Evolutionary conservation across 495 filamentous ascomycete species (phyloP).

Genomic region (Achaetomiella virescens): DNA sequence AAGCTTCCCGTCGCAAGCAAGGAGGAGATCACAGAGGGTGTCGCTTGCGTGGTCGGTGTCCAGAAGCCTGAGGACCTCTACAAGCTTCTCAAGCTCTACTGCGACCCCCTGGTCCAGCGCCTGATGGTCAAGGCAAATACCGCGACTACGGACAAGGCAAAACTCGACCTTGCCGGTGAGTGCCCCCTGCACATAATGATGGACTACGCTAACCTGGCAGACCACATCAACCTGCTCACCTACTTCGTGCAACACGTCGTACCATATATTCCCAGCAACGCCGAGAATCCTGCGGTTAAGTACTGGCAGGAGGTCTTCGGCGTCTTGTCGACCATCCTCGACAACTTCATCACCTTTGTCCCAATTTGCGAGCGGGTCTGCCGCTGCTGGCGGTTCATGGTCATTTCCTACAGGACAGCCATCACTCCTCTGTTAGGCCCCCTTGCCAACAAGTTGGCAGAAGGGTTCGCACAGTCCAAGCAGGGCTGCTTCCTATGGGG

Average conservation of each 20-base stretch:
- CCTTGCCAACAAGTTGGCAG: conserved; percentile 79
- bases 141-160: conserved; percentile 71
- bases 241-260: conserved; percentile 76
- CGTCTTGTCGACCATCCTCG: conserved; percentile 72
- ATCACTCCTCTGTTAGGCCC: conserved; percentile 78
- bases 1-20: conserved; percentile 78
- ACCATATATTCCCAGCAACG: conserved; percentile 64
- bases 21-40: conserved; percentile 92
- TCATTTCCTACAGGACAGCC: conserved; percentile 87
- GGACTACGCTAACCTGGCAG: conserved; percentile 36
- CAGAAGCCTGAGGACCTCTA: conserved; percentile 77
- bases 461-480: conserved; percentile 74
- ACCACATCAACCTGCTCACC: conserved; percentile 86
- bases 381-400: conserved; percentile 91
- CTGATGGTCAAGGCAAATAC: conserved; percentile 82
- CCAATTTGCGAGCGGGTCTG: conserved; percentile 92
- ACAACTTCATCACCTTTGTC: conserved; percentile 73
- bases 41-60: conserved; percentile 80
- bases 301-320: conserved; percentile 94
- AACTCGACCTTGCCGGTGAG: conserved; percentile 76
- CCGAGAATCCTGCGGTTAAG: conserved; percentile 85
- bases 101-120: conserved; percentile 81
- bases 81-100: conserved; percentile 81
- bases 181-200: neutral
- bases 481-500: conserved; percentile 97